phyloP scores from a whole-genome alignment of 148 eudicot genomes.

The Nepenthes gracilis region DNA sequence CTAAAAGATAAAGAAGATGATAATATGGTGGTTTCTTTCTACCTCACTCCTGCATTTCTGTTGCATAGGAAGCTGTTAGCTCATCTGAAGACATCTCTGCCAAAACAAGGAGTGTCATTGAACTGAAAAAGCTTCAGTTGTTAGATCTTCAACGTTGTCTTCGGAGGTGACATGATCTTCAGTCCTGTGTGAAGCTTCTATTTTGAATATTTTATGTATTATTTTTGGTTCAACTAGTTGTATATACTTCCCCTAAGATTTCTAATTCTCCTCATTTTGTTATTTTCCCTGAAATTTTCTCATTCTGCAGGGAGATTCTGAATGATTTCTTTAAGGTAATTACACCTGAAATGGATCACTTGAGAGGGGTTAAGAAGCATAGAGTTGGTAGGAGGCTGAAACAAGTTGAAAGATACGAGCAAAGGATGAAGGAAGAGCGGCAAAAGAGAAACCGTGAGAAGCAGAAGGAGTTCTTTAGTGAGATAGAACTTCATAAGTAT shows the following conservation, averaged over 20 bases:
- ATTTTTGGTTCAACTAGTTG: neutral
- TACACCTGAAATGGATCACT: conserved; percentile 61
- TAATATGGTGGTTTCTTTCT: conserved; percentile 2
- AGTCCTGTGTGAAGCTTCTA: conserved; percentile 3
- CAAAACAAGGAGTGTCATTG: conserved; percentile 92
- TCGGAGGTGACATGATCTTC: conserved; percentile 46
- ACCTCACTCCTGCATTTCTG: neutral
- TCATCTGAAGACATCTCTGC: conserved; percentile 86
- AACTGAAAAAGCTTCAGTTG: conserved; percentile 87
- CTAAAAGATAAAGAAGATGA: neutral
- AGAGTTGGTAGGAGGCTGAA: conserved; percentile 91
- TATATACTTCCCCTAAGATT: neutral
- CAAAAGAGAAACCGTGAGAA: conserved; percentile 87
- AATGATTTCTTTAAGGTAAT: conserved; percentile 85
- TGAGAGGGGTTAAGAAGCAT: conserved; percentile 81
- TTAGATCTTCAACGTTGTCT: conserved; percentile 86
- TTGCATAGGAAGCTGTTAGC: conserved; percentile 70
- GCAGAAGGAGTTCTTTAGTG: conserved; percentile 96
- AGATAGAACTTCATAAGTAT: conserved; percentile 85
- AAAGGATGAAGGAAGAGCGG: conserved; percentile 95
- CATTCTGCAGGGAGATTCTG: conserved; percentile 59
- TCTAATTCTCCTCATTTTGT: neutral
- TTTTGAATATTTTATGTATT: neutral
- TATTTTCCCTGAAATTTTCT: conserved; percentile 1
- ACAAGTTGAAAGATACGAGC: conserved; percentile 84